These are phyloP conservation scores for Penicillium canariense DNA, from an alignment of 495 filamentous ascomycete species.

Conservation along the genomic window DNA sequence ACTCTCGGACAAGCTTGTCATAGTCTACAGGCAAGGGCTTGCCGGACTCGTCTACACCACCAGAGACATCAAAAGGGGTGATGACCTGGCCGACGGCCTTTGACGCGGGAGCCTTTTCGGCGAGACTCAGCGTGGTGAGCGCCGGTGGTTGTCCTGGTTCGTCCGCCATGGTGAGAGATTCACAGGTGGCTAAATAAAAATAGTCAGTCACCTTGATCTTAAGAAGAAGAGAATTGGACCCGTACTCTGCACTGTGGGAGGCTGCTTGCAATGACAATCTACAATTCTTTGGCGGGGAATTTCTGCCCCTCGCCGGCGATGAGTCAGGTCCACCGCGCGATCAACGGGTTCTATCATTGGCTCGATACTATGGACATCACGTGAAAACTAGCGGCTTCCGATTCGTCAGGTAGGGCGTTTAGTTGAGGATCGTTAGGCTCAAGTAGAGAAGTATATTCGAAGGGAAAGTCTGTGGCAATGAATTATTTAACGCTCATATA, in stretches of 20 bases:
- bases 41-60: conserved; percentile 55
- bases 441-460: too few relatives aligned
- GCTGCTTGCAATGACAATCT: background rate
- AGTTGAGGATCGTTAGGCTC: too few relatives aligned
- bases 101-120: conserved; percentile 36
- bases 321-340: conserved; percentile 9
- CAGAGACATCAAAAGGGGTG: conserved; percentile 57
- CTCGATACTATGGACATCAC: too few relatives aligned
- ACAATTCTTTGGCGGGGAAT: conserved; percentile 10
- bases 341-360: too few relatives aligned
- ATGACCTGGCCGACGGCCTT: conserved; percentile 53
- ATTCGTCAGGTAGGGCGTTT: too few relatives aligned
- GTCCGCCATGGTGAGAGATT: conserved; percentile 38
- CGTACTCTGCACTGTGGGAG: conserved; percentile 6
- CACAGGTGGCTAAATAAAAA: background rate
- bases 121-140: conserved; percentile 45
- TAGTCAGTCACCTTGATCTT: background rate
- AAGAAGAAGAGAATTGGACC: background rate
- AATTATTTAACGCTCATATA: too few relatives aligned
- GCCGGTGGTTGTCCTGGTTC: conserved; percentile 52
- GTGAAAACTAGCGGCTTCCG: too few relatives aligned
- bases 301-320: conserved; percentile 22
- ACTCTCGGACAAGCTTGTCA: conserved; percentile 47
- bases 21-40: conserved; percentile 59
- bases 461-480: too few relatives aligned